Percentiles rank a stretch among this genome's conserved stretches.
These are phyloP conservation scores for Neonectria faginata DNA, from an alignment of 2,329 filamentous ascomycete species.

Conservation along the genomic window DNA sequence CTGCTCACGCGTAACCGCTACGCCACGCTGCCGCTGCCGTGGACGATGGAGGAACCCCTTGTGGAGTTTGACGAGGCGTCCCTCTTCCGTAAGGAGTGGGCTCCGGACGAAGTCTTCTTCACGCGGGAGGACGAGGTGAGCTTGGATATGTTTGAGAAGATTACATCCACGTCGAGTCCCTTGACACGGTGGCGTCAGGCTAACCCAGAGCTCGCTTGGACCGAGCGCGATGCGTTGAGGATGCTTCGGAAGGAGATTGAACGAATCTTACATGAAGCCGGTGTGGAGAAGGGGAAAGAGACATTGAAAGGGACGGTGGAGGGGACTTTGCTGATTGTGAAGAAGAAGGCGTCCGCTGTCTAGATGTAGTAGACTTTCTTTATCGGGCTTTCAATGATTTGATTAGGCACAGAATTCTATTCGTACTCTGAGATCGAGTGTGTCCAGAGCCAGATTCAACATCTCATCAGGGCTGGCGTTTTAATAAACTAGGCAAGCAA, in stretches of 20 bases:
- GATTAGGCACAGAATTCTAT: too few relatives aligned
- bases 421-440: background rate
- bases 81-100: slow-evolving; percentile 59
- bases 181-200: slow-evolving; percentile 59
- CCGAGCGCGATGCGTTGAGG: slow-evolving; percentile 54
- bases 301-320: slow-evolving; percentile 38
- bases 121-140: slow-evolving; percentile 34
- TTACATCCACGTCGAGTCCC: slow-evolving; percentile 54
- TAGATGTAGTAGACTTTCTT: background rate
- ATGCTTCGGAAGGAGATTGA: slow-evolving; percentile 46
- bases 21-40: slow-evolving; percentile 59
- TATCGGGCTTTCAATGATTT: too few relatives aligned
- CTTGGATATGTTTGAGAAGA: slow-evolving; percentile 52
- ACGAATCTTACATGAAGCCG: slow-evolving; percentile 47
- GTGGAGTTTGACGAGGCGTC: slow-evolving; percentile 53
- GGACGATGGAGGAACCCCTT: slow-evolving; percentile 53
- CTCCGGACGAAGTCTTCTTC: slow-evolving; percentile 46
- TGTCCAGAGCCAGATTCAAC: slow-evolving; percentile 1
- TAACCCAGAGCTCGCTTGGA: slow-evolving; percentile 54
- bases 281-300: slow-evolving; percentile 51
- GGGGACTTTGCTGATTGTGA: slow-evolving; percentile 48
- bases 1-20: slow-evolving; percentile 55
- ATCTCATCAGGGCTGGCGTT: background rate
- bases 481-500: too few relatives aligned
- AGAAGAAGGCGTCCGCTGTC: slow-evolving; percentile 36